Evolutionary conservation across 352 stramenopile genomes (phyloP), one percentile per base, ranked within the genome.

Genomic region (Phytophthora ramorum): DNA sequence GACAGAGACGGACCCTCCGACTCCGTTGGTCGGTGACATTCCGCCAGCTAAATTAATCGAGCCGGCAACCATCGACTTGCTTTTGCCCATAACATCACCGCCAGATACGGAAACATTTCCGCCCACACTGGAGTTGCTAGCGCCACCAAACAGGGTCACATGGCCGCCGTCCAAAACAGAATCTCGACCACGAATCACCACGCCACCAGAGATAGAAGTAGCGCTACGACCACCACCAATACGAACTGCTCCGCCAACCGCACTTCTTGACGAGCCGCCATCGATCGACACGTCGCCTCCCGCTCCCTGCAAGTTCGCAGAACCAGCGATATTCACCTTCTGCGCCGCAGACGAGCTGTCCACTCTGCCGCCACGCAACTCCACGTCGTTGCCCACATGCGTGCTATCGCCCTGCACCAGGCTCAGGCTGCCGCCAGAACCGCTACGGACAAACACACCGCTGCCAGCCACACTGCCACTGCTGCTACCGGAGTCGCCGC

Each of bases 261-360:
- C 35, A n/a, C 35, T n/a, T 41, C 35, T 41, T 7, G 65, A 73
- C 22, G 51, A 69, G 46, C 65, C 65, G 19, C 58, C 65, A 46
- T 61, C 19, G 12, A 58, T 37, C 5, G 14, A 17, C 38, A 70
- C 47, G 19, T 47, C 37, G 16, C 50, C 54, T 20, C 62, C 48
- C 17, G 22, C 24, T 20, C 54, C 66, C 28, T 63, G 66, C 40
- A 24, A 26, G 54, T 73, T 73, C 41, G 47, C 46, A 65, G 66
- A 69, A 1, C 65, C 65, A 14, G 62, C 19, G 26, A 73, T 52
- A 46, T 50, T 60, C n/a, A n/a, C n/a, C n/a, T n/a, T n/a, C n/a
- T n/a, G n/a, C n/a, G n/a, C n/a, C n/a, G n/a, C n/a, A n/a, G n/a
- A n/a, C n/a, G n/a, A n/a, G n/a, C n/a, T n/a, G n/a, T n/a, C n/a